Base-by-base conservation (phyloP, 176 grass and related monocot genomes). In the Oryza officinalis region DNA sequence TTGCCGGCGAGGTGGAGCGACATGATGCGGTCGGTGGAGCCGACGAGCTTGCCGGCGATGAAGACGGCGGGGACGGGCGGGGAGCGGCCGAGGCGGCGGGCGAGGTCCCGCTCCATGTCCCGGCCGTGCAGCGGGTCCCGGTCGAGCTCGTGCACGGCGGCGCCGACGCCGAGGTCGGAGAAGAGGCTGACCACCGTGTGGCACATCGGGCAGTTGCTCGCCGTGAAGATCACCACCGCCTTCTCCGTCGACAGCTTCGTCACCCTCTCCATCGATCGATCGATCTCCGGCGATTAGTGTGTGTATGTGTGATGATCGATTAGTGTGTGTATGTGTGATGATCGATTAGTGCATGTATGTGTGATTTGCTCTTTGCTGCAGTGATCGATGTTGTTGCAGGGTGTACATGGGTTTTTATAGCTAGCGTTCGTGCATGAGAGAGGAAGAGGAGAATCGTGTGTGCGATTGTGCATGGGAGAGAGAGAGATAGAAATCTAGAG, bases 11-110 rank as follows among this genome's bases (percentile, higher is more conserved):
- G 86, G 88, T 91, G 86, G 15, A 94, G 86, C 1, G 88, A 86
- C 92, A 94, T 91, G 83, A 94, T 12, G 75, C 6, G 80, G 59
- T 94, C 92, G 22, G 92, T 94, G 69, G 88, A 88, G 27, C 92
- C 92, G 37, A 94, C 25, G 23, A 94, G 82, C 41, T 69, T 91
- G 75, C 92, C 92, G 52, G 71, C 88, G 65, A 94, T 88, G 76
- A 91, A 94, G 20, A 94, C 80, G 5, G 86, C 86, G 45, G 88
- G 92, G 69, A 88, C 80, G 12, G 92, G 71, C 18, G 88, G 83
- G 0, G 65, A 13, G 27, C 75, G 83, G 54, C 86, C 86, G 23
- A 91, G 83, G 47, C 80, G 88, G 52, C 67, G 84, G 10, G 61
- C 79, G 25, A 94, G 86, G 4, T 90, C 88, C 10, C 70, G 67